Evolutionary conservation across 1,284 basidiomycete genomes (phyloP), one percentile per base, ranked within the genome.

Genomic region (Cutaneotrichosporon cavernicola): DNA sequence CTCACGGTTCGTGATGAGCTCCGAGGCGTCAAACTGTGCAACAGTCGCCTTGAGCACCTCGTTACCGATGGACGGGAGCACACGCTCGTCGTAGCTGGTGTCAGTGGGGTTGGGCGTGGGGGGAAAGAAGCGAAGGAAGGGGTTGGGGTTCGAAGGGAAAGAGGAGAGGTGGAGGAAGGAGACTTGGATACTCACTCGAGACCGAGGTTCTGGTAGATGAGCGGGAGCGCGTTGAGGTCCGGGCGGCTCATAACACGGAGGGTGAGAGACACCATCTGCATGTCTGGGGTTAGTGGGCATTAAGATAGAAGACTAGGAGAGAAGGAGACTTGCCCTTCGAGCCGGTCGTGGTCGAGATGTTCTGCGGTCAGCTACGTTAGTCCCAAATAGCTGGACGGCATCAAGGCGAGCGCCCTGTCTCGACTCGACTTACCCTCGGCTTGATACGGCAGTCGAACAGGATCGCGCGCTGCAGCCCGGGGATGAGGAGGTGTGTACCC

Each of bases 31-130:
- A 72, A 98, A 99, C 79, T 99, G 96, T 13, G 96, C 96, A 0
- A 99, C 97, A 66, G 96, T 97, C 62, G 91, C 91, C 83, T 99
- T 99, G 72, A 97, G 80, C 34, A 99, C 95, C 83, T 99, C 96
- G 78, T 99, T 99, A 52, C 94, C 95, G 76, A 98, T 91, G 50
- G 91, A 93, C 10, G 91, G 91, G 21, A 94, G 83, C 2, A 97
- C 92, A 74, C 94, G 88, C 83, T 99, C 96, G 81, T 99, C 97
- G 81, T 99, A 99, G 81, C 99, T 97, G 69, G 87, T 87, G 22
- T 97, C 97, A 36, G 34, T 13, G 34, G 7, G 34, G 7, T 2
- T 36, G 34, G 7, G 7, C 34, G 11, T 1, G 26, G 26, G 26
- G 26, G 26, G 26, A 26, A 26, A 26, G 26, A 3, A 26, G 3